phyloP scores from a whole-genome alignment of 805 yeast species.

The Yamadazyma kitorensis region DNA sequence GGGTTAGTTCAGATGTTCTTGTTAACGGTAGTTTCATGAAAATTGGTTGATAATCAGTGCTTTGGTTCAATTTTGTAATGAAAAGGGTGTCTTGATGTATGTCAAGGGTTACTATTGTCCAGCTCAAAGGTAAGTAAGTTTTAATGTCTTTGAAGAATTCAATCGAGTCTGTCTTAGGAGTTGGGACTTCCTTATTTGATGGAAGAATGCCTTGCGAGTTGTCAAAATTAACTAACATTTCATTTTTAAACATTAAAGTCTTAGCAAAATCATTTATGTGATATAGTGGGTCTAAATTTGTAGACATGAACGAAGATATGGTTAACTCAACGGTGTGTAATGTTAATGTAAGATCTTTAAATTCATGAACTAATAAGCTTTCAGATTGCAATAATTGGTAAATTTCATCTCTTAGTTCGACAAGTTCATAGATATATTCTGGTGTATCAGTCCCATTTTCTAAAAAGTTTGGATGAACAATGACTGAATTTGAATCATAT shows the following conservation, averaged over 20 bases:
- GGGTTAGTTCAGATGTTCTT: slow-evolving; percentile 40
- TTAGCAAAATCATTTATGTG: slow-evolving; percentile 1
- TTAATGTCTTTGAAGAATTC: slow-evolving; percentile 11
- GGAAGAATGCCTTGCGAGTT: too few relatives aligned
- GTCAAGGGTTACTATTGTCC: slow-evolving; percentile 64
- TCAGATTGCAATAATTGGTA: too few relatives aligned
- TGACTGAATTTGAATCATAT: too few relatives aligned
- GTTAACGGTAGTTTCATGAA: slow-evolving; percentile 59
- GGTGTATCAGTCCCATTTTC: too few relatives aligned
- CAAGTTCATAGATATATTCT: too few relatives aligned
- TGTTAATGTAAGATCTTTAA: slow-evolving; percentile 1
- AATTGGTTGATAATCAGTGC: slow-evolving; percentile 32
- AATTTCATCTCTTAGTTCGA: too few relatives aligned
- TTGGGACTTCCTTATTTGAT: too few relatives aligned
- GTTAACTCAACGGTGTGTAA: neutral
- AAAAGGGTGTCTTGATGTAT: slow-evolving; percentile 57
- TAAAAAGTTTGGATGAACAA: too few relatives aligned
- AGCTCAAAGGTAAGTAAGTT: slow-evolving; percentile 25
- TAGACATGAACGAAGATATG: neutral
- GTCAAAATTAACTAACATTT: too few relatives aligned
- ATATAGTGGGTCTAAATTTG: neutral
- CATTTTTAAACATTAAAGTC: too few relatives aligned
- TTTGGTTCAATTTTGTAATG: slow-evolving; percentile 42
- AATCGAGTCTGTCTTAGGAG: too few relatives aligned
- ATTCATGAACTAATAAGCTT: too few relatives aligned